Evolutionary conservation across 1,284 basidiomycete genomes (phyloP).

Genomic region (Leccinum glutinopallens): DNA sequence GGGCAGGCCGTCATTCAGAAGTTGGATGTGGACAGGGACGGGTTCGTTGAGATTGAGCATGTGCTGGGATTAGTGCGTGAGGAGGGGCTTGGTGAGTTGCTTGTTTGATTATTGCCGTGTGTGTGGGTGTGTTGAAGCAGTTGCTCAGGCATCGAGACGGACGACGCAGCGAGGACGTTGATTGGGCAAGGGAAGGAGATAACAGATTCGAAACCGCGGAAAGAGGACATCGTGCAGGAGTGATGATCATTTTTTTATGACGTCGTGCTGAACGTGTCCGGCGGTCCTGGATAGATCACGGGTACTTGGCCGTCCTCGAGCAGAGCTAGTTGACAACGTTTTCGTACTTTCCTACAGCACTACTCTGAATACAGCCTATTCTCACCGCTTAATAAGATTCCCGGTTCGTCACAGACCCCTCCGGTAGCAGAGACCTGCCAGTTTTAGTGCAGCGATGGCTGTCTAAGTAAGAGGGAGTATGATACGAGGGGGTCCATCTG

Average conservation of each 20-base stretch:
- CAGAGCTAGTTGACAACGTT: no score
- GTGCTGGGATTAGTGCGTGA: constrained; percentile 79
- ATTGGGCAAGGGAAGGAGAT: constrained; percentile 77
- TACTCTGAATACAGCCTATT: no score
- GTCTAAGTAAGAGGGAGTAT: no score
- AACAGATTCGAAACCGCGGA: constrained; percentile 74
- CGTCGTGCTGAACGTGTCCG: not conserved
- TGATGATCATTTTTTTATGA: constrained; percentile 23
- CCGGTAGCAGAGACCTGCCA: no score
- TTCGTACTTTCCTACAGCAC: no score
- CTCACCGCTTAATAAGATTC: no score
- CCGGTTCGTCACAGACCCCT: no score
- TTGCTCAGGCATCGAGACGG: constrained; percentile 60
- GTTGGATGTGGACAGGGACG: constrained; percentile 95
- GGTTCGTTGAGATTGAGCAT: constrained; percentile 88
- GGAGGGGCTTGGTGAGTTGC: constrained; percentile 67
- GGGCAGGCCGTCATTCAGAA: constrained; percentile 90
- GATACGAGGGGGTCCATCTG: no score
- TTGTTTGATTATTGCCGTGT: not conserved
- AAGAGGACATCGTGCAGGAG: constrained; percentile 87
- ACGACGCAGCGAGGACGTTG: constrained; percentile 72
- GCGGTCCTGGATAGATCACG: not conserved
- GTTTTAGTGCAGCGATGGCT: no score
- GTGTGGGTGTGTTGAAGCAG: not conserved
- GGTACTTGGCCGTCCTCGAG: not conserved